Evolutionary conservation across 352 stramenopile species (phyloP).

Genomic region (Plasmopara halstedii): DNA sequence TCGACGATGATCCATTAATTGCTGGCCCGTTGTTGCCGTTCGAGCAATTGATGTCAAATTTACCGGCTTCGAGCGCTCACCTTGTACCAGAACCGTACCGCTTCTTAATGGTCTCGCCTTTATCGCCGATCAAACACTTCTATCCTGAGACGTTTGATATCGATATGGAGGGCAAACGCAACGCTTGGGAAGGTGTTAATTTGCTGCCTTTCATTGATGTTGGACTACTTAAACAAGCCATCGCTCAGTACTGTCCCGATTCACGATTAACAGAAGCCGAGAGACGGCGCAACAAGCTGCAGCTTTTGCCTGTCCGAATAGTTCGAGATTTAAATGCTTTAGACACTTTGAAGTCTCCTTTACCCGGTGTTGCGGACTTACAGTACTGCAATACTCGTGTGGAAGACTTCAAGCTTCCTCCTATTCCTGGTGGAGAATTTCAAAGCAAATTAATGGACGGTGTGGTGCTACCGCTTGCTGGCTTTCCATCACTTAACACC

Average conservation of each 20-base stretch:
- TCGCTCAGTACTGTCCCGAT: conserved; percentile 88
- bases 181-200: conserved; percentile 99
- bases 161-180: conserved; percentile 87
- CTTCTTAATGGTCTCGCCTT: conserved; percentile 92
- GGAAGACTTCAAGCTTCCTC: conserved; percentile 41
- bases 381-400: conserved; percentile 56
- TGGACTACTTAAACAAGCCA: conserved; percentile 85
- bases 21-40: conserved; percentile 91
- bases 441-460: conserved; percentile 66
- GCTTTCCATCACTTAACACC: conserved; percentile 72
- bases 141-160: conserved; percentile 85
- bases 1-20: conserved; percentile 61
- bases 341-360: conserved; percentile 61
- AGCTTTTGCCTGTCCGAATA: conserved; percentile 72
- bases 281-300: conserved; percentile 80
- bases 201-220: conserved; percentile 98
- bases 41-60: conserved; percentile 97
- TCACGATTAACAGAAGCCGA: conserved; percentile 88
- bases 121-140: conserved; percentile 96
- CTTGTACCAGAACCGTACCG: conserved; percentile 90
- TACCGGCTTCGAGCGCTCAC: conserved; percentile 93
- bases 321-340: conserved; percentile 66
- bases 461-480: conserved; percentile 62
- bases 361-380: conserved; percentile 58
- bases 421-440: conserved; percentile 54